Evolutionary conservation across 768 basidiomycete genomes (phyloP), one percentile per base, ranked within the genome.

Genomic region (Tricholoma bakamatsutake): DNA sequence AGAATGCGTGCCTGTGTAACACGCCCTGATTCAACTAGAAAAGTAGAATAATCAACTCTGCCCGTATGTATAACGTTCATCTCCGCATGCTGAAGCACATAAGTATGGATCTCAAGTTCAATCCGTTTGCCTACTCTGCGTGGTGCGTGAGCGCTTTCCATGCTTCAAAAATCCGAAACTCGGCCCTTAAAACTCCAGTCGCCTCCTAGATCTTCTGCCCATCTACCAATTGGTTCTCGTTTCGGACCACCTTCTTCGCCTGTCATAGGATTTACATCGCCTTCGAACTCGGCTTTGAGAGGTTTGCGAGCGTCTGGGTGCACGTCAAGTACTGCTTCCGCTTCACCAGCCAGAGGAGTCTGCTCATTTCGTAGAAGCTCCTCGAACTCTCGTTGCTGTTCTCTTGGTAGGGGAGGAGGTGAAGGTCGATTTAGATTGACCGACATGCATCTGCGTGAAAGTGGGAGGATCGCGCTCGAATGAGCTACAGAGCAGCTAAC

Each of bases 161-260:
- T 33, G 17, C 37, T 21, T 65, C 67, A 93, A 70, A 93, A 93
- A 73, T 93, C 92, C 17, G 90, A 89, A 27, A 91, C 91, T 21
- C 90, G 77, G 10, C 93, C 93, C 63, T 90, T 91, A 73, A 87
- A 90, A 61, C 90, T 94, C 93, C 93, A 95, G 65, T 94, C 93
- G 2, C 88, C 87, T 45, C 78, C 76, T 35, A 76, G 71, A 54
- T 73, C 73, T 51, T 70, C 70, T 15, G 72, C 73, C 82, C 83
- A 86, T 50, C 73, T 78, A 34, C 72, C 66, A 9, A 94, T 80
- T 12, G 93, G 93, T 66, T 96, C 93, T 30, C 75, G 78, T 74
- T 94, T 95, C 18, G 93, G 93, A 0, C 93, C 93, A 0, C 90
- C 91, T 47, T 79, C 72, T 69, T 96, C 93, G 11, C 93, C 93